Evolutionary conservation across 225 moss, liverwort and hornwort genomes (phyloP), one percentile per base, ranked within the genome.

Genomic region (Neckera pumila): DNA sequence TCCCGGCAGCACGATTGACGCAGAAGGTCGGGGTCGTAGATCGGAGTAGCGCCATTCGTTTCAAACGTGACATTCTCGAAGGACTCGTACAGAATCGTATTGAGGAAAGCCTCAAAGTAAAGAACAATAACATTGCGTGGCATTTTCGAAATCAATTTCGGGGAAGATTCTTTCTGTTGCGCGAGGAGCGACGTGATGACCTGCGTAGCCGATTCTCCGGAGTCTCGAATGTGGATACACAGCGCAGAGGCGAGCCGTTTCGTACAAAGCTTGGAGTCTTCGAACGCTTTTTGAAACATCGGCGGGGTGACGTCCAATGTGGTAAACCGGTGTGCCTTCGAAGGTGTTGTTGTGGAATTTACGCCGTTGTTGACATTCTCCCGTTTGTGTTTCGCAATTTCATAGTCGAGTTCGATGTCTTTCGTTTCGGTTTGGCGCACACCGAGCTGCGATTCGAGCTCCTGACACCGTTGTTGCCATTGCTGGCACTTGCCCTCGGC

Each of bases 21-120:
- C 40, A 93, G 89, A 14, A 80, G 84, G 61, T 92, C 90, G 38
- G 56, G 92, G 84, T 93, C 93, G 85, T 92, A 90, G 74, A 92
- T 76, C 9, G 81, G 42, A 5, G 89, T 83, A 42, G 93, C 83
- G 60, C 93, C 93, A 83, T 89, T 93, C 8, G 92, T 88, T 51
- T 93, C 93, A 36, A 93, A 93, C 70, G 89, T 87, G 34, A 93
- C 83, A 59, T 93, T 93, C 76, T 93, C 93, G 42, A 93, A 93
- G 83, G 86, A 92, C 58, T 93, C 93, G 75, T 85, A 92, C 34
- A 93, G 69, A 49, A 90, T 69, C 36, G 90, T 85, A 53, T 92
- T 92, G 38, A 93, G 92, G 85, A 93, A 93, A 38, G 93, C 78
- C 67, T 93, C 93, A 36, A 93, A 93, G 74, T 90, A 93, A 36